Evolutionary conservation across 179 eudicot species (phyloP).

Genomic region (Silene vulgaris): DNA sequence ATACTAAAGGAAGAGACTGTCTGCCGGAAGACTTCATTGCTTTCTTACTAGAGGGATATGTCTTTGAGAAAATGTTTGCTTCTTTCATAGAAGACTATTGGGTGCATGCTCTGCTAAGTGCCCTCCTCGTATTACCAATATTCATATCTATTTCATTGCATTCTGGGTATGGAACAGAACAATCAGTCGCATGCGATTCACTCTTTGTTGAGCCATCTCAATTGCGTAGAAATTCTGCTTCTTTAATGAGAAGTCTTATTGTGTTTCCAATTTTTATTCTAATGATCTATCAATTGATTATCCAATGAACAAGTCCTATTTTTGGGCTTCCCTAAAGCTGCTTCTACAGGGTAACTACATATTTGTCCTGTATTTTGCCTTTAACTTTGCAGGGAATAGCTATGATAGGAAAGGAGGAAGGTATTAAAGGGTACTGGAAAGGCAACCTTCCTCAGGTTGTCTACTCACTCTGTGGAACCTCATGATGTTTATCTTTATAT

Average conservation of each 20-base stretch:
- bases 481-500: background rate
- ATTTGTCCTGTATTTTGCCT: background rate
- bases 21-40: background rate
- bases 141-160: background rate
- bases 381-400: slow-evolving; percentile 55
- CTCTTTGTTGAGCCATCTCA: background rate
- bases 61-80: background rate
- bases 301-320: background rate
- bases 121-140: background rate
- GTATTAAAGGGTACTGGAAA: slow-evolving; percentile 88
- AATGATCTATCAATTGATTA: background rate
- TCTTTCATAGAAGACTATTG: background rate
- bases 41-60: background rate
- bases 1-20: background rate
- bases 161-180: background rate
- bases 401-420: slow-evolving; percentile 73
- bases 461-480: background rate
- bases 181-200: background rate
- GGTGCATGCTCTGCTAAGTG: background rate
- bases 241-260: background rate
- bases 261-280: background rate
- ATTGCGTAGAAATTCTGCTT: background rate
- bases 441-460: slow-evolving; percentile 96
- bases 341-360: background rate
- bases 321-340: background rate